Percentiles rank a stretch among this genome's conserved stretches.
phyloP scores from a whole-genome alignment of 2,329 filamentous ascomycete genomes.

The Trichocomaceae sp. region DNA sequence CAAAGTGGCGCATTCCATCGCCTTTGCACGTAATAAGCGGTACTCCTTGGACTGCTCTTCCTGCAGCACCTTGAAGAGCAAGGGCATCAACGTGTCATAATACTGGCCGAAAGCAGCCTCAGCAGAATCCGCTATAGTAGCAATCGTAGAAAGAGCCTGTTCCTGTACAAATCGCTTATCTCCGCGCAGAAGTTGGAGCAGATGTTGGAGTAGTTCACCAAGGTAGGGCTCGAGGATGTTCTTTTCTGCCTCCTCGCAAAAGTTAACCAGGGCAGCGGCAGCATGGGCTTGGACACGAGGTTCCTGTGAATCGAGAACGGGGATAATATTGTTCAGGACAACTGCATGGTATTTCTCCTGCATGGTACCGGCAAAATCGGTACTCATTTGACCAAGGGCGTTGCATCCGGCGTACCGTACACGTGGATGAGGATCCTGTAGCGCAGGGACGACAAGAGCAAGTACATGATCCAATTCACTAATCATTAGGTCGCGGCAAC shows the following conservation, averaged over 20 bases:
- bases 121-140: conserved; percentile 96
- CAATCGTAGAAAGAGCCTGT: conserved; percentile 94
- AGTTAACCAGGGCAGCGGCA: conserved; percentile 95
- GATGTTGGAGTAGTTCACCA: conserved; percentile 73
- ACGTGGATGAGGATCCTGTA: conserved; percentile 83
- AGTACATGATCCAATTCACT: conserved; percentile 90
- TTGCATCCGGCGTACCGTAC: conserved; percentile 98
- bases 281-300: conserved; percentile 94
- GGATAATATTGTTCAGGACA: conserved; percentile 85
- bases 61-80: conserved; percentile 81
- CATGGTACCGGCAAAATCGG: conserved; percentile 96
- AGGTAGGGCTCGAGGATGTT: conserved; percentile 86
- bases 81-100: conserved; percentile 91
- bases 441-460: conserved; percentile 84
- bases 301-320: conserved; percentile 82
- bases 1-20: conserved; percentile 96
- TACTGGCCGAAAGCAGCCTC: conserved; percentile 93
- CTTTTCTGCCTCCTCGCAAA: conserved; percentile 97
- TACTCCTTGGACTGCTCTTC: conserved; percentile 92
- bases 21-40: conserved; percentile 84
- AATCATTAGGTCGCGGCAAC: conserved; percentile 92
- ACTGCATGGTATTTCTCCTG: conserved; percentile 88
- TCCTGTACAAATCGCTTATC: conserved; percentile 96
- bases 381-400: conserved; percentile 98
- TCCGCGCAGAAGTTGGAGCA: conserved; percentile 82